phyloP scores from a whole-genome alignment of 768 basidiomycete genomes.

The Amanita rubescens region DNA sequence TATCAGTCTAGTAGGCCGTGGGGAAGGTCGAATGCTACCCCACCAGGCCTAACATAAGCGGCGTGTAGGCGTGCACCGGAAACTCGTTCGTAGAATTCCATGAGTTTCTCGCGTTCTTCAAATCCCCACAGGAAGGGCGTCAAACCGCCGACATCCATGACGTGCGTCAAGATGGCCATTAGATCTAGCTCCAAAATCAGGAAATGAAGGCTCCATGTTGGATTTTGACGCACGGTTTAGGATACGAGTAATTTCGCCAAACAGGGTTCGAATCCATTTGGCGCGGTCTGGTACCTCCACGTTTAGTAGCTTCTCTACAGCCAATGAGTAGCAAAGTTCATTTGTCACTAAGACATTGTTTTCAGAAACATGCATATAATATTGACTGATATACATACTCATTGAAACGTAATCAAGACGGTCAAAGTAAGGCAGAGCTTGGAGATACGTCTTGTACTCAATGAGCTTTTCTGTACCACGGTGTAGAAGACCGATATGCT shows the following conservation, averaged over 20 bases:
- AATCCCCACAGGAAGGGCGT: slow-evolving; percentile 99
- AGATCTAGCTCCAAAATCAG: slow-evolving; percentile 45
- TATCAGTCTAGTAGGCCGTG: slow-evolving; percentile 98
- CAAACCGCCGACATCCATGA: slow-evolving; percentile 96
- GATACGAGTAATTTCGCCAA: slow-evolving; percentile 94
- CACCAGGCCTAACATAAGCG: slow-evolving; percentile 96
- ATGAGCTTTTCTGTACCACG: slow-evolving; percentile 98
- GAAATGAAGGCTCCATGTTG: slow-evolving; percentile 1
- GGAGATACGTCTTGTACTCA: slow-evolving; percentile 97
- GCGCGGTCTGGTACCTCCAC: slow-evolving; percentile 95
- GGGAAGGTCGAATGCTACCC: slow-evolving; percentile 95
- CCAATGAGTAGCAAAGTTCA: slow-evolving; percentile 93
- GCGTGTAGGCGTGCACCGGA: slow-evolving; percentile 96
- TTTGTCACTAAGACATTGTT: slow-evolving; percentile 74
- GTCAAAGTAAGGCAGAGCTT: slow-evolving; percentile 98
- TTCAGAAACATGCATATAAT: slow-evolving; percentile 6
- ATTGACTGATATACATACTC: slow-evolving; percentile 51
- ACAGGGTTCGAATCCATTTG: slow-evolving; percentile 96
- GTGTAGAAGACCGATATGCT: slow-evolving; percentile 95
- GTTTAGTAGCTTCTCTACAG: slow-evolving; percentile 97
- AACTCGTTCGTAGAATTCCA: slow-evolving; percentile 99
- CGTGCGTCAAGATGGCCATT: slow-evolving; percentile 94
- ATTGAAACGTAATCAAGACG: slow-evolving; percentile 99
- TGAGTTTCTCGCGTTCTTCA: slow-evolving; percentile 99
- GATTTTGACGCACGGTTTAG: slow-evolving; percentile 65